Evolutionary conservation across 768 basidiomycete species (phyloP), one percentile per base, ranked within the genome.

Genomic region (Boletus tomentosulus): DNA sequence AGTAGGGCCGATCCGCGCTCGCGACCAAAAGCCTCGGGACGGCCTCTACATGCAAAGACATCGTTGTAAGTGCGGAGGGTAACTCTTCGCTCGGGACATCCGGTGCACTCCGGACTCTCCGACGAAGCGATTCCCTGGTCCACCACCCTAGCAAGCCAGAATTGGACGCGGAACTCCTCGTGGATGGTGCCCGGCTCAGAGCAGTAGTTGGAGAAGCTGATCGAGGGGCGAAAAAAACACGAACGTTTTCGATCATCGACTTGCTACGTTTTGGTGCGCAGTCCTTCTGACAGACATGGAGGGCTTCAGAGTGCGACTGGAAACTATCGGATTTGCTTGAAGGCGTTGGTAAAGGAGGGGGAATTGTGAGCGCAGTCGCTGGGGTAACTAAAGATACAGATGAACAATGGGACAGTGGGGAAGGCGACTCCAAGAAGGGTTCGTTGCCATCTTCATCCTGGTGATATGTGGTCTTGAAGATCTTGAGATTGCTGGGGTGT

Each of bases 231-330:
- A 88, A 86, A 49, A 88, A 73, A 19, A 75, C 81, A 59, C 76
- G 79, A 52, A 87, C 80, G 59, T 82, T 85, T 57, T 78, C 81
- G 45, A 83, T 79, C 68, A 88, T 76, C 13, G 82, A 84, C 27
- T 78, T 73, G 47, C 75, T 70, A 39, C 77, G 73, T 57, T 76
- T 77, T 11, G 76, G 77, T 25, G 57, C 60, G 46, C 51, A 68
- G 44, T 58, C 59, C n/a, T 59, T 61, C 41, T 48, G 64, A 46
- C 46, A 59, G 27, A 54, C 57, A 39, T 52, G 54, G 67, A 57
- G 63, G 46, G 61, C 66, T 54, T 69, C 74, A 50, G 62, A 63
- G 53, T 43, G 73, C 35, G 50, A 62, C 34, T 56, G 58, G 47
- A 51, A 60, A 57, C 47, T 30, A 12, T 59, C 54, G 38, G 55